A percentile compares a stretch with the other conserved stretches of the same genome.
Conservation (phyloP, 495 filamentous ascomycete genomes). For the Tuber brumale region DNA sequence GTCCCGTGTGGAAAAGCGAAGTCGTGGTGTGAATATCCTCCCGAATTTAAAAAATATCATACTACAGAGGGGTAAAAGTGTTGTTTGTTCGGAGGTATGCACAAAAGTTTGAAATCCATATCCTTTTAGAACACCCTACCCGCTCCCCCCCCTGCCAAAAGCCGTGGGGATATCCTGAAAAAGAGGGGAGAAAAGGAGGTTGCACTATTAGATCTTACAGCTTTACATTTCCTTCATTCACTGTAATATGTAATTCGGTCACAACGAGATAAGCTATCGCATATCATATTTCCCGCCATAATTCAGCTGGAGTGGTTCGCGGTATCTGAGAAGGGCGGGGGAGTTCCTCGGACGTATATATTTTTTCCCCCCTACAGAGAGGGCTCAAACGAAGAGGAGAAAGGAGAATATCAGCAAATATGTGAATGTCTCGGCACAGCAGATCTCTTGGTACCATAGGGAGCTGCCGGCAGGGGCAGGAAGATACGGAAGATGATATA, state of each 20-base stretch:
- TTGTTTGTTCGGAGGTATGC: background rate
- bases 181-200: background rate
- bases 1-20: too few species aligned
- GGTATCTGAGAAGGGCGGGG: background rate
- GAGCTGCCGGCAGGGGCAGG: background rate
- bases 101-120: background rate
- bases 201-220: background rate
- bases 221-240: background rate
- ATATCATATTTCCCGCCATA: background rate
- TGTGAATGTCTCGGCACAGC: too few species aligned
- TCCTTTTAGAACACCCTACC: too few species aligned
- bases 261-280: background rate
- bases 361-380: too few species aligned
- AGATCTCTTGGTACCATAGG: background rate
- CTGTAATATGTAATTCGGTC: background rate
- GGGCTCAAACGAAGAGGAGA: too few species aligned
- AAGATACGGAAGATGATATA: background rate
- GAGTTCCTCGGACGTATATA: background rate
- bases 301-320: background rate
- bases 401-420: too few species aligned
- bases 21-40: too few species aligned
- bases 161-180: background rate
- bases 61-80: too few species aligned
- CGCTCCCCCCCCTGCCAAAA: too few species aligned
- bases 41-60: too few species aligned